A percentile compares a stretch with the other conserved stretches of the same genome.
phyloP scores from a whole-genome alignment of 2,329 filamentous ascomycete species.

The Colletotrichum sp. region DNA sequence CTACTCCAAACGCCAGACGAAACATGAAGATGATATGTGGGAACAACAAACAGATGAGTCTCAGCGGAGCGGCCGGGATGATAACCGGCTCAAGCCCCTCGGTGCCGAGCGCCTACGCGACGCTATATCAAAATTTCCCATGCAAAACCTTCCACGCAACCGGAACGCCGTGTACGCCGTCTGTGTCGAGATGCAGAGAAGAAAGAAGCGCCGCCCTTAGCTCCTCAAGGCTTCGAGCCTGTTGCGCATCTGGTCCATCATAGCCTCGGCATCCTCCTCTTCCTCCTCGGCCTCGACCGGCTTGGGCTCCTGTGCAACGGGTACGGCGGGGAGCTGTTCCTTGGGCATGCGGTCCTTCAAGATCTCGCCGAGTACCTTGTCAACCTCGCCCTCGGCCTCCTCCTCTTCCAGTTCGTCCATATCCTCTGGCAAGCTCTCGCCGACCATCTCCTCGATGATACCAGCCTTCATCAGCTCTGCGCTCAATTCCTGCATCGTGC shows the following conservation, averaged over 20 bases:
- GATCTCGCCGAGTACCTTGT: constrained; percentile 91
- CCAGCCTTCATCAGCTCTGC: constrained; percentile 92
- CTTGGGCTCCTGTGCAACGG: constrained; percentile 57
- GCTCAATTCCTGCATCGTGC: constrained; percentile 87
- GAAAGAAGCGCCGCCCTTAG: constrained; percentile 41
- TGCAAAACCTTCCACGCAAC: not conserved
- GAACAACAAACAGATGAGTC: not conserved
- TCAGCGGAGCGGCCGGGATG: not conserved
- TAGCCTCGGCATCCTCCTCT: constrained; percentile 86
- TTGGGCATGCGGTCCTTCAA: constrained; percentile 77
- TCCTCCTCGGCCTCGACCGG: constrained; percentile 60
- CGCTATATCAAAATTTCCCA: not conserved
- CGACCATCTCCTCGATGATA: constrained; percentile 97
- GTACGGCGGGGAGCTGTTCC: constrained; percentile 63
- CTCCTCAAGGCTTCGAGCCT: constrained; percentile 90
- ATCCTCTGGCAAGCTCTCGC: constrained; percentile 81
- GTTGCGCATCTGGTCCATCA: constrained; percentile 93
- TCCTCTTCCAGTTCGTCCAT: constrained; percentile 73
- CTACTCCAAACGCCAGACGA: constrained; percentile 18
- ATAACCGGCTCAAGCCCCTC: not conserved
- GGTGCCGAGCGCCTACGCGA: not conserved
- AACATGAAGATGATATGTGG: not conserved
- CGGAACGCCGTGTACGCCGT: constrained; percentile 15
- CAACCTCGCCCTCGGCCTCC: constrained; percentile 80
- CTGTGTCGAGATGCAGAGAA: constrained; percentile 14